A percentile compares a stretch with the other conserved stretches of the same genome.
These are phyloP conservation scores for Trichoderma sp. DNA, from an alignment of 2,329 filamentous ascomycete genomes.

Conservation along the genomic window DNA sequence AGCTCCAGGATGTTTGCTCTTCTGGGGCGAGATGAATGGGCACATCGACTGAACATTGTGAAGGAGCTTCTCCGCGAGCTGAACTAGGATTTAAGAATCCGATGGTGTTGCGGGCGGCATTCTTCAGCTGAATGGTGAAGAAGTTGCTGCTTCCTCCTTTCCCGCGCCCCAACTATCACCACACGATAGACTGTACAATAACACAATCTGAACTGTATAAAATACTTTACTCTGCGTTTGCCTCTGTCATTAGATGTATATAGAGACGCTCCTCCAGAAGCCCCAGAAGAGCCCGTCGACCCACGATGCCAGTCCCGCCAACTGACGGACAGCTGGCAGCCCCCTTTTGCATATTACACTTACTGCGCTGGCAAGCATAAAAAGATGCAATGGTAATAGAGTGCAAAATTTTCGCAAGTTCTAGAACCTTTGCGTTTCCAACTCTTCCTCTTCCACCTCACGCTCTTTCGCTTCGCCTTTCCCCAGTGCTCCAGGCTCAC, in stretches of 20 bases:
- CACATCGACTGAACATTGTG: constrained; percentile 30
- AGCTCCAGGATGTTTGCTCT: constrained; percentile 35
- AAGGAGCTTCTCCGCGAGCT: constrained; percentile 26
- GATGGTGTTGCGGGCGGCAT: background rate
- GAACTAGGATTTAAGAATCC: background rate
- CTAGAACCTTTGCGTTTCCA: background rate
- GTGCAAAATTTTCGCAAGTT: background rate
- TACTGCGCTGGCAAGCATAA: background rate
- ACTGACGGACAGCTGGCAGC: background rate
- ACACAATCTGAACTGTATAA: background rate
- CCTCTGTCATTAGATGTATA: background rate
- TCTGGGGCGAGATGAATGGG: constrained; percentile 41
- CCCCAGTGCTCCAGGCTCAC: background rate
- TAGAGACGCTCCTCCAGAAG: background rate
- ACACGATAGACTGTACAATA: background rate
- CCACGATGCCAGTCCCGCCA: background rate
- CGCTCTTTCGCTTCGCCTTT: background rate
- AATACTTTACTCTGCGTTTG: background rate
- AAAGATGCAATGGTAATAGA: background rate
- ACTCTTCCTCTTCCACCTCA: background rate
- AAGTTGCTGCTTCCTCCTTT: background rate
- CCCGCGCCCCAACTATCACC: background rate
- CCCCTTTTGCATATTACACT: background rate
- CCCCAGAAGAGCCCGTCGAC: background rate
- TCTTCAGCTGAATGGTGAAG: background rate